Base-by-base conservation (phyloP, 345 rosid genomes). In the Boechera retrofracta region DNA sequence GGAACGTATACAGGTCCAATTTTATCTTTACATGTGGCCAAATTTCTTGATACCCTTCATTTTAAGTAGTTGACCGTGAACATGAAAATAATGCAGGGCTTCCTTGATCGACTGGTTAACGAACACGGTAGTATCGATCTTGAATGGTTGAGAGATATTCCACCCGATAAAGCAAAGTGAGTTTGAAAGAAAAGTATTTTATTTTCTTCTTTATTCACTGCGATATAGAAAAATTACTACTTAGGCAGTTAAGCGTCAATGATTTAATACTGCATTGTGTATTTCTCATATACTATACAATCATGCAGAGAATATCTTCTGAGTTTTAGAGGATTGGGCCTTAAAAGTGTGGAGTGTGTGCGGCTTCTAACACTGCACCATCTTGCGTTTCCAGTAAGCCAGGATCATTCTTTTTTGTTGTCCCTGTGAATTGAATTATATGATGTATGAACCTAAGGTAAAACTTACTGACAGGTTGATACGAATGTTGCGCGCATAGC, bases 401-500 rank as follows among this genome's bases (percentile, higher is more conserved):
- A 29, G 15, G 11, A 33, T 52, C 12, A 36, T 24, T 18, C 9
- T 63, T 41, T 32, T 59, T 62, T 53, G 12, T 45, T 51, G 49
- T 59, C 33, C 8, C 12, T 60, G 28, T 60, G 18, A 54, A 6
- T 67, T 13, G 72, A 33, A 72, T 10, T 38, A 60, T 60, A 66
- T 59, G 67, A 80, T 64, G 55, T 55, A 26, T 73, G 61, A 39
- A 67, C 32, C 39, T 56, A 62, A 44, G 16, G n/a, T 15, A 32
- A 31, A 73, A 31, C 32, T 56, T 72, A 48, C 48, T 82, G 64
- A 71, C 81, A 96, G 99, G 99, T 96, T 71, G 99, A 96, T 88
- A 96, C 98, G 5, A 96, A 96, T 83, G 99, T 96, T 74, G 99
- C 98, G 5, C 90, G 98, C 9, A 96, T 96, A 76, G 98, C 98